Evolutionary conservation across 192 early-diverging fungal genomes (phyloP).

Genomic region (Coemansia sp.): DNA sequence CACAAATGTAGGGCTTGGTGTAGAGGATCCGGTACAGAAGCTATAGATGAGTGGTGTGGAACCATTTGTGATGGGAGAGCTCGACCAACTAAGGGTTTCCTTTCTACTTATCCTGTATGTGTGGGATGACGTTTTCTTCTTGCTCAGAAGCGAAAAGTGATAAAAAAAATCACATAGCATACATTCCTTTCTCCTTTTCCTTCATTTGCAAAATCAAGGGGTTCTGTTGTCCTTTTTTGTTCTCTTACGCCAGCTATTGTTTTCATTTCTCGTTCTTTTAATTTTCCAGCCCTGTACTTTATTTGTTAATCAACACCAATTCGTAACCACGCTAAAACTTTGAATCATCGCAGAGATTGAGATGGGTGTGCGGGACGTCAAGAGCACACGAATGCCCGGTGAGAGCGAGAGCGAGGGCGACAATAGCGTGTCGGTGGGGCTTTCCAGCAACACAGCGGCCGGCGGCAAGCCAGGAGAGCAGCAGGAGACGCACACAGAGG

Average conservation of each 20-base stretch:
- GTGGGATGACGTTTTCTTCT: too few species aligned
- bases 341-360: not conserved
- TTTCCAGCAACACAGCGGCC: not conserved
- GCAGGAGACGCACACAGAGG: not conserved
- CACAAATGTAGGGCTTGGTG: constrained; percentile 1
- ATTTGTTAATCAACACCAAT: not conserved
- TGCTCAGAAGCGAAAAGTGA: too few species aligned
- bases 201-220: too few species aligned
- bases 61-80: too few species aligned
- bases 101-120: too few species aligned
- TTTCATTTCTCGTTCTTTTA: not conserved
- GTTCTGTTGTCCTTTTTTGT: not conserved
- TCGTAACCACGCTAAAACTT: not conserved
- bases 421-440: not conserved
- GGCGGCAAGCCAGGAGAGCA: not conserved
- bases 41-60: too few species aligned
- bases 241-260: not conserved
- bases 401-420: not conserved
- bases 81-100: too few species aligned
- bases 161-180: too few species aligned
- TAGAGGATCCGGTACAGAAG: not conserved
- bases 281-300: not conserved
- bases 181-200: too few species aligned
- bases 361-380: not conserved
- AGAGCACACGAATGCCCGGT: not conserved